phyloP scores from a whole-genome alignment of 2,329 filamentous ascomycete species.

The Aspergillus fumigatus region DNA sequence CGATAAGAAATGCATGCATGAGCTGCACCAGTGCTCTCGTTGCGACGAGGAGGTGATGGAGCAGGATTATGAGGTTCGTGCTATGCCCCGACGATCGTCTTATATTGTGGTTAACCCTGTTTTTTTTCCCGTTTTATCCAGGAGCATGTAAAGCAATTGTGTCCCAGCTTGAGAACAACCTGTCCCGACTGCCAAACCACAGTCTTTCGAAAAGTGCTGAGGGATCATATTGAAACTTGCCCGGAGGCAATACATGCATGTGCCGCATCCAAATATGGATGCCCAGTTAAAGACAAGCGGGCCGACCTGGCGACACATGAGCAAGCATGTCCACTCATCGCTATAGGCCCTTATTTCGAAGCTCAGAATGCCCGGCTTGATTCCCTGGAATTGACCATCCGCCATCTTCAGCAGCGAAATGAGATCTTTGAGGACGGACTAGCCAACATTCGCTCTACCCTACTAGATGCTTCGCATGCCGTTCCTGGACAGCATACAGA shows the following conservation, averaged over 20 bases:
- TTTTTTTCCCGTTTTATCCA: slow-evolving; percentile 7
- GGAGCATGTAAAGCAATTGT: slow-evolving; percentile 36
- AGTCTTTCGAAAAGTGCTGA: slow-evolving; percentile 29
- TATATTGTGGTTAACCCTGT: slow-evolving; percentile 4
- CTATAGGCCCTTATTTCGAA: slow-evolving; percentile 42
- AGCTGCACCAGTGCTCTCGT: slow-evolving; percentile 47
- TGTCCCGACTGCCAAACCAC: slow-evolving; percentile 36
- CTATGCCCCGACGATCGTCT: slow-evolving; percentile 1
- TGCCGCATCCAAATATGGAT: slow-evolving; percentile 41
- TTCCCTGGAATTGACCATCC: slow-evolving; percentile 42
- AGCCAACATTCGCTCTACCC: slow-evolving; percentile 37
- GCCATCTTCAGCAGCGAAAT: slow-evolving; percentile 43
- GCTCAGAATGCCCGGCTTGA: slow-evolving; percentile 41
- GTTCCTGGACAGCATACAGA: slow-evolving; percentile 10
- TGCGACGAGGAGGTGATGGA: slow-evolving; percentile 53
- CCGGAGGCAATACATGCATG: slow-evolving; percentile 34
- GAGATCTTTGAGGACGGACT: slow-evolving; percentile 45
- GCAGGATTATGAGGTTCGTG: slow-evolving; percentile 48
- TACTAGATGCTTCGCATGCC: slow-evolving; percentile 29
- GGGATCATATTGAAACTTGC: slow-evolving; percentile 35
- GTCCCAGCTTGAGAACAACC: slow-evolving; percentile 31
- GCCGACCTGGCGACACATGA: slow-evolving; percentile 41
- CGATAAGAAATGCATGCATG: slow-evolving; percentile 50
- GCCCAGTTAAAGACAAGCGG: slow-evolving; percentile 34
- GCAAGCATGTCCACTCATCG: slow-evolving; percentile 48